phyloP scores from a whole-genome alignment of 2,329 filamentous ascomycete genomes.

The Verticillium albo-atrum region DNA sequence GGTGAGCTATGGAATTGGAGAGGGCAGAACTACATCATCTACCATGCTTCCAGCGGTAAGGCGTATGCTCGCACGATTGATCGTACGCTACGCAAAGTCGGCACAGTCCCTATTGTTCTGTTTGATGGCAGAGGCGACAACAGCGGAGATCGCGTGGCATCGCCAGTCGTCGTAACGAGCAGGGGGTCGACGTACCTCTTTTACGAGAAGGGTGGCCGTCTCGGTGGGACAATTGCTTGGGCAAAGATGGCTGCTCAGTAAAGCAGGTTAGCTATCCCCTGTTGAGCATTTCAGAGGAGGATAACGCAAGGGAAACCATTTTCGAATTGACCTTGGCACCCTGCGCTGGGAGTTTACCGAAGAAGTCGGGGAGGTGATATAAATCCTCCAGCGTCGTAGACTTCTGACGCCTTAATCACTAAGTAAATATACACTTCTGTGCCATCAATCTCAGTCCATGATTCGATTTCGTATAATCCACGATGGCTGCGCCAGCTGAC shows the following conservation, averaged over 20 bases:
- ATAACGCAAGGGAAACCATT: background rate
- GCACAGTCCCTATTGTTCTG: slow-evolving; percentile 8
- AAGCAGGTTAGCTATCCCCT: background rate
- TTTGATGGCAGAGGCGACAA: slow-evolving; percentile 6
- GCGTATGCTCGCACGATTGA: slow-evolving; percentile 14
- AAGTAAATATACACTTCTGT: too few relatives aligned
- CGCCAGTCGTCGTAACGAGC: slow-evolving; percentile 9
- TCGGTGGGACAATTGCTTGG: slow-evolving; percentile 13
- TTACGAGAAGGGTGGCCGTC: slow-evolving; percentile 13
- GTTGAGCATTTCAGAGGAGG: background rate
- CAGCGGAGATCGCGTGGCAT: slow-evolving; percentile 8
- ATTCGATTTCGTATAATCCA: too few relatives aligned
- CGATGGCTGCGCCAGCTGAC: too few relatives aligned
- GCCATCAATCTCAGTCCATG: too few relatives aligned
- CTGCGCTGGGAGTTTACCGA: too few relatives aligned
- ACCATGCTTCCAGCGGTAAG: slow-evolving; percentile 13
- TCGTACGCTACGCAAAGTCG: slow-evolving; percentile 9
- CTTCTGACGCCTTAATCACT: too few relatives aligned
- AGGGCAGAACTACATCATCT: slow-evolving; percentile 11
- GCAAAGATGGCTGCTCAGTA: slow-evolving; percentile 6
- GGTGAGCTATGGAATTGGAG: slow-evolving; percentile 12
- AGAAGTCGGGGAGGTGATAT: too few relatives aligned
- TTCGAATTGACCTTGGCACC: too few relatives aligned
- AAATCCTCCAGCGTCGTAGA: too few relatives aligned
- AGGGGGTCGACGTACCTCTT: slow-evolving; percentile 7